These are phyloP conservation scores for Cyclostephanos tholiformis DNA, from an alignment of 108 stramenopile species.

Conservation along the genomic window DNA sequence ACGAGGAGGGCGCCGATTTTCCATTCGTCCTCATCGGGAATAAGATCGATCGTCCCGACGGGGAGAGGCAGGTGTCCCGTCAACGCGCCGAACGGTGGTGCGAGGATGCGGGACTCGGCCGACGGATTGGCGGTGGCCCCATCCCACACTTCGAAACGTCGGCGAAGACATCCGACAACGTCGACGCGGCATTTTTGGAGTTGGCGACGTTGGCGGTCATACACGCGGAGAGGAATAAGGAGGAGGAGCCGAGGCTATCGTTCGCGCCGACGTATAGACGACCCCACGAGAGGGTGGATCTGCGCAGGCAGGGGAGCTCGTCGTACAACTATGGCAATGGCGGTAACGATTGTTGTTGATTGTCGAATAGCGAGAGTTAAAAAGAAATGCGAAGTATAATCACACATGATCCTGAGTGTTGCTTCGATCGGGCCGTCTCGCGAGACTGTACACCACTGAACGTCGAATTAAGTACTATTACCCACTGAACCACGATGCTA, in stretches of 20 bases:
- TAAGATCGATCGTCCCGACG: conserved; percentile 85
- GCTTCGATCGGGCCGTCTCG: too few species aligned
- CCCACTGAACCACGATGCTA: conserved; percentile 12
- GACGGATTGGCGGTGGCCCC: conserved; percentile 65
- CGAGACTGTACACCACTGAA: neutral
- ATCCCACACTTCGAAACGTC: conserved; percentile 95
- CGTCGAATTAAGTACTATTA: neutral
- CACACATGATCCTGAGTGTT: too few species aligned
- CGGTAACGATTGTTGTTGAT: conserved; percentile 49
- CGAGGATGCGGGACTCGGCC: conserved; percentile 55
- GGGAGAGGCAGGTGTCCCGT: conserved; percentile 75
- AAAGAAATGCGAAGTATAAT: neutral
- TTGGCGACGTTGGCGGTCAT: conserved; percentile 59
- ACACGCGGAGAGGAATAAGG: conserved; percentile 38
- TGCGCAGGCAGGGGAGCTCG: conserved; percentile 45
- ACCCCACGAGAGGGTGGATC: conserved; percentile 35
- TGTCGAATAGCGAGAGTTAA: neutral
- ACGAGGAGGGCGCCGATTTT: conserved; percentile 64
- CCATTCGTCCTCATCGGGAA: conserved; percentile 97
- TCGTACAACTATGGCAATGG: conserved; percentile 36
- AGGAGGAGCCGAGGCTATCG: conserved; percentile 46
- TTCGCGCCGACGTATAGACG: conserved; percentile 43
- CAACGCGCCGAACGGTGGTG: conserved; percentile 88
- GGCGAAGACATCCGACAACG: conserved; percentile 93
- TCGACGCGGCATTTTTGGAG: conserved; percentile 92